Evolutionary conservation across 169 alveolate species (phyloP).

Genomic region (Cryptosporidium meleagridis): DNA sequence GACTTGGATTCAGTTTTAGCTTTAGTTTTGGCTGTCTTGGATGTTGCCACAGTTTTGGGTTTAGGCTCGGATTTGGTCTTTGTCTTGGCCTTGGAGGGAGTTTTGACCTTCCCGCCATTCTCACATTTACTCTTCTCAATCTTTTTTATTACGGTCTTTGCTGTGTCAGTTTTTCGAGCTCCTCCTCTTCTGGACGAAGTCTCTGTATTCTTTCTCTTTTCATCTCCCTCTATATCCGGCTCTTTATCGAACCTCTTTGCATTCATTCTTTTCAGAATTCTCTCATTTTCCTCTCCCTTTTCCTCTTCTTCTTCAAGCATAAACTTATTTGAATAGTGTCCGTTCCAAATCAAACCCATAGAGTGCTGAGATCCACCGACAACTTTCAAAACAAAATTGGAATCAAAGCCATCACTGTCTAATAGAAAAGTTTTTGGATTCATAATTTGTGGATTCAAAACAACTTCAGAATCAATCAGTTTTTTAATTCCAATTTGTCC

Average conservation of each 20-base stretch:
- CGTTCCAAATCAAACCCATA: constrained; percentile 45
- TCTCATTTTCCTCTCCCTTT: not conserved
- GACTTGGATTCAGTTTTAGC: not conserved
- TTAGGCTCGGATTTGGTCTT: not conserved
- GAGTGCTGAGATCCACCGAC: constrained; percentile 69
- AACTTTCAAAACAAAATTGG: constrained; percentile 21
- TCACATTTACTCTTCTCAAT: not conserved
- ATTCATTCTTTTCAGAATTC: constrained; percentile 33
- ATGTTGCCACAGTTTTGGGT: not conserved
- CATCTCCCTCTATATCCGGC: not conserved
- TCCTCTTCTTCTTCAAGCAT: not conserved
- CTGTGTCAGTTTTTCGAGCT: not conserved
- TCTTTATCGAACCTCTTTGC: constrained; percentile 26
- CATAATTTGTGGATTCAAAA: constrained; percentile 39
- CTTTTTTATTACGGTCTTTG: not conserved
- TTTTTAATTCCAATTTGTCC: constrained; percentile 51
- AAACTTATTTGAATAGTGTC: not conserved
- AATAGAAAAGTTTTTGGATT: constrained; percentile 21
- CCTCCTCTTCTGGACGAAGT: not conserved
- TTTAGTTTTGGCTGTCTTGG: not conserved
- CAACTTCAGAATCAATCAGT: constrained; percentile 1
- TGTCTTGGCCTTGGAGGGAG: not conserved
- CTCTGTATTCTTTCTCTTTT: not conserved
- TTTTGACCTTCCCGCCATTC: not conserved
- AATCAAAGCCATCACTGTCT: not conserved